Conservation (phyloP, 306 rosid species). For the Betula pendula region DNA sequence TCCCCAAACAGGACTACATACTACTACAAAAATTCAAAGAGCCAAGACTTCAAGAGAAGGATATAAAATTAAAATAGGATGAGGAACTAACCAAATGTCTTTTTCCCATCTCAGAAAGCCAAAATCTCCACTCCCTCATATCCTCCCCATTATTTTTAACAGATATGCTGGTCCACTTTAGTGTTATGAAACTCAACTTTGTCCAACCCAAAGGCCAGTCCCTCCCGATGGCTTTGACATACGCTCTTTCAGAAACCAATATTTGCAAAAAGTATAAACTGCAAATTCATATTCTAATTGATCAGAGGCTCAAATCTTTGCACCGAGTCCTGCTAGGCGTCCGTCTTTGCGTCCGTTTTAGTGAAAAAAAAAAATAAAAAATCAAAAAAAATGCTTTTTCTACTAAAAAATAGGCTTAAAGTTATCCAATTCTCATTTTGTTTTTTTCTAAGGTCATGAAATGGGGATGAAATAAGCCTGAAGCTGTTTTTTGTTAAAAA, state of each 20-base stretch:
- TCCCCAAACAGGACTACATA: neutral
- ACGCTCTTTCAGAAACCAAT: constrained; percentile 91
- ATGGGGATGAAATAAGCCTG: no score
- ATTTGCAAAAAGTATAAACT: constrained; percentile 48
- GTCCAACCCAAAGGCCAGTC: constrained; percentile 57
- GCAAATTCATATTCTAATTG: neutral
- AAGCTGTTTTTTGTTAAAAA: no score
- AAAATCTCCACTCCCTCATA: constrained; percentile 72
- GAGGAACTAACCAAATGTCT: constrained; percentile 57
- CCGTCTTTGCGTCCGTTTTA: no score
- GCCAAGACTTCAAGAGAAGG: neutral
- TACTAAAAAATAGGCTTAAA: no score
- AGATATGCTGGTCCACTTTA: constrained; percentile 56
- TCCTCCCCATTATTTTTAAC: constrained; percentile 52
- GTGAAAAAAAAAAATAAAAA: no score
- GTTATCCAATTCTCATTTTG: no score
- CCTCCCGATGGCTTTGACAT: constrained; percentile 86
- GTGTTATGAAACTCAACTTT: constrained; percentile 74
- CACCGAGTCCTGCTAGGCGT: no score
- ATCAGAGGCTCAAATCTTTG: constrained; percentile 1
- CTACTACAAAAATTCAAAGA: neutral
- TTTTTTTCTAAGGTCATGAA: no score
- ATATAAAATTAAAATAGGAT: neutral
- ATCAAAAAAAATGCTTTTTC: no score
- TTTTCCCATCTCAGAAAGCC: constrained; percentile 66